Evolutionary conservation across 2,329 filamentous ascomycete genomes (phyloP).

Genomic region (Sclerotinia trifoliorum): DNA sequence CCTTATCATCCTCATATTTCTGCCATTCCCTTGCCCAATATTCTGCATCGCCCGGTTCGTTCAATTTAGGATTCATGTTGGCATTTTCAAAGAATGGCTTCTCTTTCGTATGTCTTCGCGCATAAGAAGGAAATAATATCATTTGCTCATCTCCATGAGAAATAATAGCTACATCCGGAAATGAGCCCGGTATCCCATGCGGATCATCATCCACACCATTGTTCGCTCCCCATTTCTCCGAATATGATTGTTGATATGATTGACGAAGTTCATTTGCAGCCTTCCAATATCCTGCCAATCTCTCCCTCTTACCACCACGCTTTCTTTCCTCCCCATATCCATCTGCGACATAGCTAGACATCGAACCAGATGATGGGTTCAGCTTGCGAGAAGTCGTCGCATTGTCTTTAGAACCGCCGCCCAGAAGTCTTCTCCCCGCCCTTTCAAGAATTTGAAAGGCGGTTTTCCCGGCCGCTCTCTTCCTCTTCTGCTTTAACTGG

Average conservation of each 20-base stretch:
- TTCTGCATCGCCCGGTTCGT: conserved; percentile 59
- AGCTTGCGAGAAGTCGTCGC: conserved; percentile 34
- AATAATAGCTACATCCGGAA: conserved; percentile 80
- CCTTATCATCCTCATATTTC: conserved; percentile 74
- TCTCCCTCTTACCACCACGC: conserved; percentile 72
- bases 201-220: conserved; percentile 46
- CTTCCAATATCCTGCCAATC: conserved; percentile 70
- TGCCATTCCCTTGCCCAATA: conserved; percentile 81
- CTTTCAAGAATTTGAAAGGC: conserved; percentile 36
- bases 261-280: conserved; percentile 71
- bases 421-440: conserved; percentile 39
- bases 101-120: conserved; percentile 46
- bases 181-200: conserved; percentile 67
- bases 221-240: conserved; percentile 47
- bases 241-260: conserved; percentile 58
- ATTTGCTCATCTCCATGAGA: conserved; percentile 84
- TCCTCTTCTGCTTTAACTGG: conserved; percentile 55
- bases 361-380: conserved; percentile 40
- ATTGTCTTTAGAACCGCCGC: conserved; percentile 40
- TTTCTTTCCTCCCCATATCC: conserved; percentile 46
- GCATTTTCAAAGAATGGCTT: conserved; percentile 41
- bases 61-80: conserved; percentile 41
- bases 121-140: conserved; percentile 95
- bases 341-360: conserved; percentile 37
- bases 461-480: conserved; percentile 41